Conservation (phyloP, 2,329 filamentous ascomycete genomes). For the Fusarium chlamydosporum region DNA sequence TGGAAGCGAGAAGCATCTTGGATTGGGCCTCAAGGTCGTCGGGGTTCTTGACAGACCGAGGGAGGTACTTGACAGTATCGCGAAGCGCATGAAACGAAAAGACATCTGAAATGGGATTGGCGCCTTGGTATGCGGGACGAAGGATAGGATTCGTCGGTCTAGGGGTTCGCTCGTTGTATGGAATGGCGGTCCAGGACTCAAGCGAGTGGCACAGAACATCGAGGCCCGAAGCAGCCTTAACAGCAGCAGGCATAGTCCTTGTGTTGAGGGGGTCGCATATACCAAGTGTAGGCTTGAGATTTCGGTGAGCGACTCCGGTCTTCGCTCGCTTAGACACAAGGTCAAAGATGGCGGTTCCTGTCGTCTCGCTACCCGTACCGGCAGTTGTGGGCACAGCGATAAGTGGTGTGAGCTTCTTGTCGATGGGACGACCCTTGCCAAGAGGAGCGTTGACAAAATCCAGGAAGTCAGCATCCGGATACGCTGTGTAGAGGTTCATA, state of each 20-base stretch:
- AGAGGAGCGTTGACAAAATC: conserved; percentile 98
- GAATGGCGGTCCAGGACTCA: conserved; percentile 98
- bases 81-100: conserved; percentile 90
- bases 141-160: conserved; percentile 90
- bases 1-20: conserved; percentile 95
- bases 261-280: conserved; percentile 92
- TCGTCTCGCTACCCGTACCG: conserved; percentile 92
- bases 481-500: conserved; percentile 96
- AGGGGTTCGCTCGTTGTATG: conserved; percentile 87
- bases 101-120: conserved; percentile 97
- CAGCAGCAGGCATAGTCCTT: conserved; percentile 92
- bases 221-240: conserved; percentile 90
- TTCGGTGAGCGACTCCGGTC: conserved; percentile 95
- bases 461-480: conserved; percentile 92
- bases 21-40: conserved; percentile 94
- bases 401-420: conserved; percentile 78
- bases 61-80: conserved; percentile 91
- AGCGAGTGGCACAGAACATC: conserved; percentile 96
- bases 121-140: conserved; percentile 94
- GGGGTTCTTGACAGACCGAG: conserved; percentile 86
- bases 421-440: conserved; percentile 85
- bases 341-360: conserved; percentile 98
- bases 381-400: conserved; percentile 88
- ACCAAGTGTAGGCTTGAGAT: conserved; percentile 93
- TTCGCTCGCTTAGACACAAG: conserved; percentile 91